Evolutionary conservation across 2,329 filamentous ascomycete species (phyloP), one percentile per base, ranked within the genome.

Genomic region (Colletotrichum lini): DNA sequence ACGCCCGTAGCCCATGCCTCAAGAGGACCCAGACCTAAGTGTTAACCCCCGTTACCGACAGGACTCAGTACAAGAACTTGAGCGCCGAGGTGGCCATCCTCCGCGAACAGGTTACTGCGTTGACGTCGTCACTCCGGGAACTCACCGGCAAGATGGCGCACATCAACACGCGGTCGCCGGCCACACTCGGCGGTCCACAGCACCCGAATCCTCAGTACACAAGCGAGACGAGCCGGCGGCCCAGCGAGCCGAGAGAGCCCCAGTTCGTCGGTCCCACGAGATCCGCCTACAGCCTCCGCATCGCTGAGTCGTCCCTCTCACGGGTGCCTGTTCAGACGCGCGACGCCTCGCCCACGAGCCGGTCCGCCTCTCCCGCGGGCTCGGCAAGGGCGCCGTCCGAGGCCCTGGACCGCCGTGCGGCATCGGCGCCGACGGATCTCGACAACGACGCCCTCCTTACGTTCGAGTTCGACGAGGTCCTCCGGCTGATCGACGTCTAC

Each of bases 191-290:
- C 5, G 65, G 64, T 2, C 68, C 50, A 2, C 67, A 74, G 12
- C 65, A 63, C n/a, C 57, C 62, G 1, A 73, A 63, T 10, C 68
- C 71, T 12, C 53, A 65, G n/a, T 73, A 71, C 61, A 30, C 50
- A 18, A 59, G 57, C n/a, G 62, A 69, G 18, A 60, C 68, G 3
- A 64, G 54, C 23, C 23, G 65, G 10, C 58, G 64, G 16, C 62
- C 67, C 21, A 72, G 68, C 5, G 77, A 74, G 7, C 79, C 81
- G 0, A 77, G 78, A 21, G 75, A 80, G 5, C 79, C 80, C 0
- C 80, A 80, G 7, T 82, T 83, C 44, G 77, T 83, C 18, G 81
- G 81, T 0, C 79, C 81, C 1, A 82, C 80, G 1, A 70, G 79
- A 2, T 79, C 81, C 0, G 78, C 78, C 0, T 83, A 78, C 64